Evolutionary conservation across 164 flowering plant genomes (phyloP).

Genomic region (Kalanchoe fedtschenkoi): DNA sequence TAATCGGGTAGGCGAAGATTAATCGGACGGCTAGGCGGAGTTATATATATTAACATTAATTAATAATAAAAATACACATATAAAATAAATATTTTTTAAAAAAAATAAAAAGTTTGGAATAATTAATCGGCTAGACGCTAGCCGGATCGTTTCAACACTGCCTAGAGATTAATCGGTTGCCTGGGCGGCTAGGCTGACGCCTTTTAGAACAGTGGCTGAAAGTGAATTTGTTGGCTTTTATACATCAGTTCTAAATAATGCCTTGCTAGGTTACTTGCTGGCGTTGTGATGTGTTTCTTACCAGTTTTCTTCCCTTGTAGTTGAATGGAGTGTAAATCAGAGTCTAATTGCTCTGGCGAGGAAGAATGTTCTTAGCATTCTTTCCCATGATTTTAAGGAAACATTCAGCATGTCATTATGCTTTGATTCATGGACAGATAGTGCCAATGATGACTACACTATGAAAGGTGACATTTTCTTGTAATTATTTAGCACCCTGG

Average conservation of each 20-base stretch:
- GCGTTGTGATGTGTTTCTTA: not conserved
- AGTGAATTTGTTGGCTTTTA: not conserved
- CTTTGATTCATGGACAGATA: conserved; percentile 35
- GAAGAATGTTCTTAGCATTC: conserved; percentile 35
- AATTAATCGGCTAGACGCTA: no score
- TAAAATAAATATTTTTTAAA: no score
- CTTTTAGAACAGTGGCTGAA: no score
- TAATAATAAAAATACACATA: no score
- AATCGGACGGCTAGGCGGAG: no score
- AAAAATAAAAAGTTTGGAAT: no score
- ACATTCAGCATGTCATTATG: conserved; percentile 31
- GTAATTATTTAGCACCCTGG: not conserved
- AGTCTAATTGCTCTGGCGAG: conserved; percentile 57
- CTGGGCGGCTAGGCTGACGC: no score
- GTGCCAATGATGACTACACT: conserved; percentile 20
- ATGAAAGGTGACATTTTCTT: conserved; percentile 43
- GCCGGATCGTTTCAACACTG: no score
- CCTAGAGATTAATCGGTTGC: no score
- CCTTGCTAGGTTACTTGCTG: not conserved
- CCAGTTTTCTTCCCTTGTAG: conserved; percentile 18
- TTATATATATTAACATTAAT: no score
- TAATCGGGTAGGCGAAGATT: no score
- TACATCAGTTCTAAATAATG: not conserved
- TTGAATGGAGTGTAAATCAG: conserved; percentile 66
- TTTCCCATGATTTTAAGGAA: conserved; percentile 59